Evolutionary conservation across 495 filamentous ascomycete species (phyloP), one percentile per base, ranked within the genome.

Genomic region (Hypoxylon cercidicola): DNA sequence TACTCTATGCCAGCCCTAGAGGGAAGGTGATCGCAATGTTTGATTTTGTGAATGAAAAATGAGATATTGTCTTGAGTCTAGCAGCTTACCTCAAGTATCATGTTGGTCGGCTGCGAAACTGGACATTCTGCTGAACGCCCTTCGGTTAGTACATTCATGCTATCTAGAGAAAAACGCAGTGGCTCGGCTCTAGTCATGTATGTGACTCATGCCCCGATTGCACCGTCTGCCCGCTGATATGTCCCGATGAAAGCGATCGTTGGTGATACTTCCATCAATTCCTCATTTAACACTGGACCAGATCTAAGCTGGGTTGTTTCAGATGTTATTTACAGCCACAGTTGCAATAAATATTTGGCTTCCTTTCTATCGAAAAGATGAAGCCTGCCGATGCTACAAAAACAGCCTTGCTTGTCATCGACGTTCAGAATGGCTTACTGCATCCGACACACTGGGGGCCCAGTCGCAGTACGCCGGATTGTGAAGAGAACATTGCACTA

Each of bases 331-430:
- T 28, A 28, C 25, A 28, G 7, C 25, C 3, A 28, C 7, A 28
- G 25, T 28, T 7, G 25, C 25, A 28, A 28, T n/a, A n/a, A 18
- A 18, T 10, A 20, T 43, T 5, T 43, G 35, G 12, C 11, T 3
- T 7, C 35, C 19, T 9, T 12, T 21, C 18, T 28, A 10, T 6
- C 32, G 32, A 16, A 20, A 64, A 57, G 39, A 57, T 64, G 53
- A 64, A 64, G 47, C 2, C 37, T 1, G 16, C 25, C 47, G 34
- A 30, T 30, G 37, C 45, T 8, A 39, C 53, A 37, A 64, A 57
- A n/a, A 85, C 84, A 0, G 84, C 83, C 11, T 75, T 87, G 19
- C 71, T 88, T 58, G 74, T 88, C 44, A 85, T 88, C 52, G 84
- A 88, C 74, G 82, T 85, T 66, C 84, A 88, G 73, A 66, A 75